Percentiles rank a stretch among this genome's conserved stretches.
phyloP scores from a whole-genome alignment of 331 rosid species.

The Phaseolus coccineus region DNA sequence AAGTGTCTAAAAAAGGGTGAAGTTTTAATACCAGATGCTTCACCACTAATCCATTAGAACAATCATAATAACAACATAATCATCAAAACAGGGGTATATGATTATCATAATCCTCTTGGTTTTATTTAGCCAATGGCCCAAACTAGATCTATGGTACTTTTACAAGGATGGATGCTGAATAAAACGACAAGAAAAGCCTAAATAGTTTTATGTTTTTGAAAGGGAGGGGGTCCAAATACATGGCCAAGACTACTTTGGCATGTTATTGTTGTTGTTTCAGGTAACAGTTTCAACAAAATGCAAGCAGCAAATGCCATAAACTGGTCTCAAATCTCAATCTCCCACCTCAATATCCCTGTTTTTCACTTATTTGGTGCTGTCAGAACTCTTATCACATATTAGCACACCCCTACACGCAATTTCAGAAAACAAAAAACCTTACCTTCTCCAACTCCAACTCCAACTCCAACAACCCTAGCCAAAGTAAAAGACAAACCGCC shows the following conservation, averaged over 20 bases:
- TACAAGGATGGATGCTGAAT: conserved; percentile 29
- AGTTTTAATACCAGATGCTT: neutral
- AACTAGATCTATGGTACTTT: neutral
- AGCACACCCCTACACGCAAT: conserved; percentile 26
- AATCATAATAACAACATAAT: neutral
- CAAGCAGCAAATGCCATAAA: conserved; percentile 29
- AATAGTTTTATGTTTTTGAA: neutral
- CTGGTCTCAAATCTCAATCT: conserved; percentile 5
- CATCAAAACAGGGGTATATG: neutral
- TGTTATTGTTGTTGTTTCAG: conserved; percentile 39
- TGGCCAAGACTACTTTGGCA: conserved; percentile 42
- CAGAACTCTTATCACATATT: conserved; percentile 28
- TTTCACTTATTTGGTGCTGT: conserved; percentile 37
- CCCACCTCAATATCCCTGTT: conserved; percentile 10
- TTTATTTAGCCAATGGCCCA: conserved; percentile 37
- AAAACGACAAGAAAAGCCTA: conserved; percentile 36
- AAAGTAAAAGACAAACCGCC: conserved; percentile 1
- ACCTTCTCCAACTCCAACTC: conserved; percentile 1
- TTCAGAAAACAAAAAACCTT: conserved; percentile 33
- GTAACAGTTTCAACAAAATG: conserved; percentile 38
- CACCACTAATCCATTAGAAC: neutral
- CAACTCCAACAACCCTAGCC: conserved; percentile 30
- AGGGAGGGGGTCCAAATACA: conserved; percentile 25
- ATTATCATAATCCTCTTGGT: neutral
- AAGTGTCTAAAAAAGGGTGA: neutral